Base-by-base conservation (phyloP, 2,329 filamentous ascomycete species). In the Colletotrichum musicola region DNA sequence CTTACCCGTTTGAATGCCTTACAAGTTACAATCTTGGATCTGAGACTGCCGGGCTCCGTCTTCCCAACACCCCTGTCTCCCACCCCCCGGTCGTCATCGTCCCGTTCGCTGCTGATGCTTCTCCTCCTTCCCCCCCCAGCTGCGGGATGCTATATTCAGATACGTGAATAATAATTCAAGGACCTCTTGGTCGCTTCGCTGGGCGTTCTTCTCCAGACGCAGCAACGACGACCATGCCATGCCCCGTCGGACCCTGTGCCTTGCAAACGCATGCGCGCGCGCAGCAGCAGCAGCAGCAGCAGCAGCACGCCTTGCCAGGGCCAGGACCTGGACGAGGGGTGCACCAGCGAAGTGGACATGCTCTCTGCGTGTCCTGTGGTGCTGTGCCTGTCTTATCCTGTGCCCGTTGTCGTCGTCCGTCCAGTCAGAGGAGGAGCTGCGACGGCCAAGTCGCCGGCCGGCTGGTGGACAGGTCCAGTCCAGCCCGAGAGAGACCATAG, bases 341-440 rank as follows among this genome's bases (percentile, higher is more conserved):
- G 51, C 65, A 61, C 44, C 55, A 65, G 56, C 65, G 38, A 56
- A 65, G 65, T 65, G 65, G 65, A 56, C 62, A 65, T 65, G 30
- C 30, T 35, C 40, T 49, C 18, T 35, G 44, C 60, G 50, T 55
- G 54, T 56, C 56, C 62, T 44, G 27, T 49, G 25, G 20, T n/a
- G 44, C 44, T 46, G 59, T 35, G 59, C 59, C 49, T 68, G 65
- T 65, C 55, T 61, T 65, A 55, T 64, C 38, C 60, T 56, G 35
- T 56, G n/a, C 50, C 35, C 18, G 18, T 44, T 22, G 30, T 40
- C 54, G 30, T 68, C 30, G 44, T 55, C 30, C 56, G 54, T 59
- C 65, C 65, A 68, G 65, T 68, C 55, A 65, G 55, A 65, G 50
- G 50, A 53, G 49, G 49, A 13, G 10, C 44, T 27, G 22, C 59